Evolutionary conservation across 495 filamentous ascomycete genomes (phyloP).

Genomic region (Annulohypoxylon bovei): DNA sequence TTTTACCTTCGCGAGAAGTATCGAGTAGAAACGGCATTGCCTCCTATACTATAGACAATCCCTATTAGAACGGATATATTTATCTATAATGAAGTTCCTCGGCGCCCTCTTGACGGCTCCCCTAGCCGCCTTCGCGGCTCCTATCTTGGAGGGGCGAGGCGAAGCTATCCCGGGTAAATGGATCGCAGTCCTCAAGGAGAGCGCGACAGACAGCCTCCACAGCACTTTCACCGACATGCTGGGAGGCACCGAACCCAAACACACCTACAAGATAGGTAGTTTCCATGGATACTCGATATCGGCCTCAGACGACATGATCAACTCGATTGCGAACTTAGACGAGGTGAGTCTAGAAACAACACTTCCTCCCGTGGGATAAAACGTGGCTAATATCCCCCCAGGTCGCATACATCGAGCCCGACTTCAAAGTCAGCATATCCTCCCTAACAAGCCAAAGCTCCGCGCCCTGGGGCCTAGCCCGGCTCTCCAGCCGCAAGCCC

Average conservation of each 20-base stretch:
- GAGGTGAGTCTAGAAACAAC: constrained; percentile 42
- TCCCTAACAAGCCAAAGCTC: constrained; percentile 38
- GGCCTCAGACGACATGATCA: constrained; percentile 49
- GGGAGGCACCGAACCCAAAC: constrained; percentile 42
- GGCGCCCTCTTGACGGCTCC: constrained; percentile 27
- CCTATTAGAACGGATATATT: not conserved
- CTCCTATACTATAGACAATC: not conserved
- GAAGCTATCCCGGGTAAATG: constrained; percentile 60
- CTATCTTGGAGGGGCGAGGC: constrained; percentile 47
- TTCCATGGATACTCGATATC: constrained; percentile 56
- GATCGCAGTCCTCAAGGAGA: constrained; percentile 63
- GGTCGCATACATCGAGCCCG: constrained; percentile 44
- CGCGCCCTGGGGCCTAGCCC: constrained; percentile 57
- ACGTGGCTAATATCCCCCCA: constrained; percentile 3
- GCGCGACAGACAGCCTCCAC: constrained; percentile 24
- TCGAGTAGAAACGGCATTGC: not conserved
- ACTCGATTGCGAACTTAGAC: constrained; percentile 51
- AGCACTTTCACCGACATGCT: constrained; percentile 36
- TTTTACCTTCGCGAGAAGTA: constrained; percentile 9
- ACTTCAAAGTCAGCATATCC: constrained; percentile 33
- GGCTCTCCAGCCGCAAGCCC: constrained; percentile 51
- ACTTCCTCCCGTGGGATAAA: not conserved
- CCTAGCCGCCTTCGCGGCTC: constrained; percentile 41
- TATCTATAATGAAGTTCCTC: constrained; percentile 43
- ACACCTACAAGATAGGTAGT: constrained; percentile 50